Evolutionary conservation across 495 filamentous ascomycete genomes (phyloP).

Genomic region (Penicillium daleae): DNA sequence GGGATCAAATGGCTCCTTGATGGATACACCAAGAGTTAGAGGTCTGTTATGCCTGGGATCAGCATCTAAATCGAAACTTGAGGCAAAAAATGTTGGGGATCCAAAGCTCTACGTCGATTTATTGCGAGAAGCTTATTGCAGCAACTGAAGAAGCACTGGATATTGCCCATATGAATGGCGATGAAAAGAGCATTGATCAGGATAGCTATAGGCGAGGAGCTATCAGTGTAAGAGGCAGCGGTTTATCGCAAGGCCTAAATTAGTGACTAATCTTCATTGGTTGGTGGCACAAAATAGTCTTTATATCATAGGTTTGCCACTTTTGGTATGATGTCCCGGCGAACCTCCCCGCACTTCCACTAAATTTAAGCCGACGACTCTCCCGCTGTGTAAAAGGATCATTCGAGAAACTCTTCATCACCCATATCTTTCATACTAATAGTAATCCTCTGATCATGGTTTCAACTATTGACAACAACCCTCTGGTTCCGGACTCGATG

Average conservation of each 20-base stretch:
- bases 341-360: constrained; percentile 25
- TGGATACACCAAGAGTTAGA: background rate
- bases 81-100: background rate
- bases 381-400: background rate
- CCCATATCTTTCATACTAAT: background rate
- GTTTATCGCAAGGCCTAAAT: background rate
- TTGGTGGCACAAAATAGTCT: constrained; percentile 20
- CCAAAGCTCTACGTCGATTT: background rate
- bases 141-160: too few relatives aligned
- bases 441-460: background rate
- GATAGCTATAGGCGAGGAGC: background rate
- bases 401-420: too few relatives aligned
- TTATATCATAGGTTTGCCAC: constrained; percentile 36
- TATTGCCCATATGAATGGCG: background rate
- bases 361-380: background rate
- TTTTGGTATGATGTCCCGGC: constrained; percentile 3
- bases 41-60: background rate
- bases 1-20: background rate
- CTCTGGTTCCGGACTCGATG: constrained; percentile 25
- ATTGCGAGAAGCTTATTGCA: too few relatives aligned
- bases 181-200: background rate
- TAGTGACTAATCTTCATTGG: constrained; percentile 4
- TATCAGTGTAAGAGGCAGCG: background rate
- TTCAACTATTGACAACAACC: constrained; percentile 19
- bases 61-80: background rate